Conservation (phyloP, 2,329 filamentous ascomycete species). For the Talaromyces pinophilus region DNA sequence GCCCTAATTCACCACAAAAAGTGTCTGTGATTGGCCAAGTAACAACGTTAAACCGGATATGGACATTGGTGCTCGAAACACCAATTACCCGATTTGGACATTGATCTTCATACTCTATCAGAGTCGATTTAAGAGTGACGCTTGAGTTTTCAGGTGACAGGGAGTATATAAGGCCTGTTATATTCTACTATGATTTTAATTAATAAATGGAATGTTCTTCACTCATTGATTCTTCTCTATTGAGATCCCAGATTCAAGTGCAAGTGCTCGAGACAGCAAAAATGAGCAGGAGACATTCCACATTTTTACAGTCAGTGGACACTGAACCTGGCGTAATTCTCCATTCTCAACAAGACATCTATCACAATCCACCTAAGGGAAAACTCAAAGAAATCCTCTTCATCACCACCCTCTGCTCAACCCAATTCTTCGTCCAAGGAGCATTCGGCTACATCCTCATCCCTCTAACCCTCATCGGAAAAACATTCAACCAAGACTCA, state of each 20-base stretch:
- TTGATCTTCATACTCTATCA: not conserved
- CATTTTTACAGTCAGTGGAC: not conserved
- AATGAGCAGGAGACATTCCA: not conserved
- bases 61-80: not conserved
- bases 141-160: too few species aligned
- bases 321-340: not conserved
- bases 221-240: not conserved
- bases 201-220: not conserved
- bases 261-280: not conserved
- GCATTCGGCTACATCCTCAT: conserved; percentile 10
- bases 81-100: not conserved
- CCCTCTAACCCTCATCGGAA: not conserved
- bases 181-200: too few species aligned
- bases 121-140: not conserved
- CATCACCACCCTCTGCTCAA: conserved; percentile 5
- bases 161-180: not conserved
- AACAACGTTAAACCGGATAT: not conserved
- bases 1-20: not conserved
- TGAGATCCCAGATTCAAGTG: not conserved
- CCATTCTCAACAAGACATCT: not conserved
- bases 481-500: conserved; percentile 12
- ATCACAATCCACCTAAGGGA: not conserved
- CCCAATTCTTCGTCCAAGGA: conserved; percentile 11
- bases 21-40: not conserved
- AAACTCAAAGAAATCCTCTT: not conserved